These are phyloP conservation scores for Phanerodontia chrysosporium DNA, from an alignment of 768 basidiomycete genomes.

Conservation along the genomic window DNA sequence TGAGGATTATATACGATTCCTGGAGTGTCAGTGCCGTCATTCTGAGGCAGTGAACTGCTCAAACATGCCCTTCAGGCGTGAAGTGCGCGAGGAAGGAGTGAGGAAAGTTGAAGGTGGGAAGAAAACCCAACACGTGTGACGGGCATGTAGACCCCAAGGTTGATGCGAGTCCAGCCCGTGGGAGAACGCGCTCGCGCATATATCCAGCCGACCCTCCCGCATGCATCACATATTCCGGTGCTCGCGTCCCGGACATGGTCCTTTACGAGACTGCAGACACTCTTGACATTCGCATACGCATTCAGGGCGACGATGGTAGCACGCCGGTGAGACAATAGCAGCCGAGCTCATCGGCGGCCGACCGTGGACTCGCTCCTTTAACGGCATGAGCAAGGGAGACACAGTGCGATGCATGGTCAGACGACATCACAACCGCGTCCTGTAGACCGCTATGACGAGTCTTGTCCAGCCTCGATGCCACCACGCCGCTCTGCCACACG, in stretches of 20 bases:
- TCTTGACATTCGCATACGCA: not conserved
- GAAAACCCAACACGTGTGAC: not conserved
- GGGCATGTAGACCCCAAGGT: not conserved
- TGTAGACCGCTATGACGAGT: no score
- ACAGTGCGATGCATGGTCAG: not conserved
- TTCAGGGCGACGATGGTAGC: no score
- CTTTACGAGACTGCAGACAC: not conserved
- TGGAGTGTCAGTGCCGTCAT: conserved; percentile 26
- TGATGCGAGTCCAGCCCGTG: not conserved
- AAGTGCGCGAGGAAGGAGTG: not conserved
- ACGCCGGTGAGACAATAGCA: not conserved
- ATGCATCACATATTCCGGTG: not conserved
- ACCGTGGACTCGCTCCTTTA: no score
- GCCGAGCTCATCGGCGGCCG: not conserved
- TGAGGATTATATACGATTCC: conserved; percentile 38
- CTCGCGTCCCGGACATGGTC: not conserved
- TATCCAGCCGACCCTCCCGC: not conserved
- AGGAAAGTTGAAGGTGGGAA: not conserved
- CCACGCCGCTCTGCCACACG: not conserved
- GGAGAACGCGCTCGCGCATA: conserved; percentile 2
- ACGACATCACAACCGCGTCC: no score
- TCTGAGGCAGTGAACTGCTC: not conserved
- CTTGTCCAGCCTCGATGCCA: no score
- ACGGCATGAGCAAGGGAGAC: no score
- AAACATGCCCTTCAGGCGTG: conserved; percentile 3